Evolutionary conservation across 768 basidiomycete genomes (phyloP).

Genomic region (Lactarius evosmus): DNA sequence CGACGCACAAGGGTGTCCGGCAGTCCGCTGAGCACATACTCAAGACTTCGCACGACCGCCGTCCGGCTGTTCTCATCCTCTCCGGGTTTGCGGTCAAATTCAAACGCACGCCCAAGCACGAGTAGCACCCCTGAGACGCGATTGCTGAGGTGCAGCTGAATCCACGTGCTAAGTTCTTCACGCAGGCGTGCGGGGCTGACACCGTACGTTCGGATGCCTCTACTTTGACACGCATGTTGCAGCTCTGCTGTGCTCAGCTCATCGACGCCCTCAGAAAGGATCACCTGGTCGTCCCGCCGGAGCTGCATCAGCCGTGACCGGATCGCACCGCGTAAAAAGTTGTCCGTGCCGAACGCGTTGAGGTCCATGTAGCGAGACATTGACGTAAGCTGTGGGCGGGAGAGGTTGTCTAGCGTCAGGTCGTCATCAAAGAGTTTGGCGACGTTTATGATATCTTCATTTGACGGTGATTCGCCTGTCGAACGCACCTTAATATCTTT

Average conservation of each 20-base stretch:
- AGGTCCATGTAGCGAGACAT: conserved; percentile 98
- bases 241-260: conserved; percentile 89
- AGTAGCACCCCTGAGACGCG: conserved; percentile 92
- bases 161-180: conserved; percentile 91
- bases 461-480: conserved; percentile 91
- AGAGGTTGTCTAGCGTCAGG: conserved; percentile 95
- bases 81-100: conserved; percentile 76
- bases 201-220: conserved; percentile 87
- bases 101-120: conserved; percentile 91
- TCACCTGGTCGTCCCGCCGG: conserved; percentile 90
- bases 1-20: conserved; percentile 85
- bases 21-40: conserved; percentile 85
- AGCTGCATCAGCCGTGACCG: conserved; percentile 78
- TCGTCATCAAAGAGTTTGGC: conserved; percentile 98
- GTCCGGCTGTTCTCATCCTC: conserved; percentile 82
- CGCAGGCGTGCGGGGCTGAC: conserved; percentile 84
- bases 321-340: conserved; percentile 92
- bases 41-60: conserved; percentile 74
- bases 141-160: conserved; percentile 84
- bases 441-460: conserved; percentile 86
- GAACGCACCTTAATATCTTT: conserved; percentile 65
- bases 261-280: conserved; percentile 85
- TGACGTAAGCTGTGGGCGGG: conserved; percentile 95
- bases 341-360: conserved; percentile 98
- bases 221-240: conserved; percentile 88